Percentiles rank a stretch among this genome's conserved stretches.
Conservation (phyloP, 495 filamentous ascomycete species). For the Hypoxylon crocopeplum region DNA sequence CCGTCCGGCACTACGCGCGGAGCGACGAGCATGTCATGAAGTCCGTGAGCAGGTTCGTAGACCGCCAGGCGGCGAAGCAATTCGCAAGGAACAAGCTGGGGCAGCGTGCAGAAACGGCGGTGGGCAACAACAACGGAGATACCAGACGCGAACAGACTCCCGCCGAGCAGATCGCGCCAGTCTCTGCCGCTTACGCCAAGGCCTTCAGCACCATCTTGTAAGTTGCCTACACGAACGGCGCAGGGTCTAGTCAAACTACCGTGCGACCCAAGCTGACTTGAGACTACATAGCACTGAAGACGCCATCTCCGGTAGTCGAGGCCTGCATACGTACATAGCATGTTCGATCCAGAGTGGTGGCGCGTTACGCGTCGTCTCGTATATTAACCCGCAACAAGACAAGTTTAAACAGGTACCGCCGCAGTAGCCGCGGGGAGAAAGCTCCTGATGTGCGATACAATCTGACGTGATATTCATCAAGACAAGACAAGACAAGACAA, state of each 20-base stretch:
- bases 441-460: background rate
- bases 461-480: no score
- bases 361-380: constrained; percentile 34
- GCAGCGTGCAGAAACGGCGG: background rate
- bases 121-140: background rate
- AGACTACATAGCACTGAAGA: constrained; percentile 5
- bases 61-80: background rate
- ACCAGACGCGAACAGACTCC: background rate
- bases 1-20: constrained; percentile 41
- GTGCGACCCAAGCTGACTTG: no score
- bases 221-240: background rate
- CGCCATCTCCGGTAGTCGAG: background rate
- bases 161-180: background rate
- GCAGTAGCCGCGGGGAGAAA: background rate
- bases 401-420: background rate
- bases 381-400: constrained; percentile 31
- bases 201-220: constrained; percentile 13
- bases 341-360: constrained; percentile 30
- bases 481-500: no score
- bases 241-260: background rate
- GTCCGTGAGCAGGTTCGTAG: constrained; percentile 9
- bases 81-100: background rate
- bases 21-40: constrained; percentile 25
- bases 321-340: constrained; percentile 34
- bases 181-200: constrained; percentile 7